These are phyloP conservation scores for Plasmopara muralis DNA, from an alignment of 352 stramenopile genomes.

Conservation along the genomic window DNA sequence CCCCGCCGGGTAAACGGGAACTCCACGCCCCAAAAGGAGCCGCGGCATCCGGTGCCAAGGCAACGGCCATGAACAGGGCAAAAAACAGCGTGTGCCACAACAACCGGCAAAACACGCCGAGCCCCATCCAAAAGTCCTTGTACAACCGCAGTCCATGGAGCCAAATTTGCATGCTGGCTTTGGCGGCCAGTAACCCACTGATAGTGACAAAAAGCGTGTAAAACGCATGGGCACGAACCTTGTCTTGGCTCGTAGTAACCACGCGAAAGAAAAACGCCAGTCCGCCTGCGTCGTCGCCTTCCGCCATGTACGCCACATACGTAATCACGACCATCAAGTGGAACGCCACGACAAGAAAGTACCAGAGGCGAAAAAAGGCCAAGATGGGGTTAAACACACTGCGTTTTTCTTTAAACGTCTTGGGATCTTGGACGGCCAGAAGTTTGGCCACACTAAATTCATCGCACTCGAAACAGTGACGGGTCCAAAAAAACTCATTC, in stretches of 20 bases:
- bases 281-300: conserved; percentile 36
- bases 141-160: conserved; percentile 60
- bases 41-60: conserved; percentile 51
- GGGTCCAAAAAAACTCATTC: conserved; percentile 86
- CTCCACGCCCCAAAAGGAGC: conserved; percentile 42
- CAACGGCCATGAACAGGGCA: conserved; percentile 49
- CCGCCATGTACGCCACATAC: conserved; percentile 66
- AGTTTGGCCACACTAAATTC: conserved; percentile 61
- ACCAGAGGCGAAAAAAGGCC: conserved; percentile 79
- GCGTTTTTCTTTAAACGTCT: conserved; percentile 85
- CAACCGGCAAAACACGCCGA: conserved; percentile 60
- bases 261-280: conserved; percentile 60
- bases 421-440: conserved; percentile 53
- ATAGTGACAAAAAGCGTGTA: conserved; percentile 67
- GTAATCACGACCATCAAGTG: conserved; percentile 57
- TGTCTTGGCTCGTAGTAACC: conserved; percentile 41
- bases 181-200: conserved; percentile 45
- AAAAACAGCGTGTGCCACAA: conserved; percentile 76
- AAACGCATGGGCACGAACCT: conserved; percentile 61
- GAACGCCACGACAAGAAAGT: conserved; percentile 73
- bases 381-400: conserved; percentile 81
- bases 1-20: conserved; percentile 37
- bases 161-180: conserved; percentile 73
- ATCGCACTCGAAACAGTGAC: conserved; percentile 57
- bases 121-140: conserved; percentile 48